These are phyloP conservation scores for Botrytis deweyae DNA, from an alignment of 2,329 filamentous ascomycete genomes.

Conservation along the genomic window DNA sequence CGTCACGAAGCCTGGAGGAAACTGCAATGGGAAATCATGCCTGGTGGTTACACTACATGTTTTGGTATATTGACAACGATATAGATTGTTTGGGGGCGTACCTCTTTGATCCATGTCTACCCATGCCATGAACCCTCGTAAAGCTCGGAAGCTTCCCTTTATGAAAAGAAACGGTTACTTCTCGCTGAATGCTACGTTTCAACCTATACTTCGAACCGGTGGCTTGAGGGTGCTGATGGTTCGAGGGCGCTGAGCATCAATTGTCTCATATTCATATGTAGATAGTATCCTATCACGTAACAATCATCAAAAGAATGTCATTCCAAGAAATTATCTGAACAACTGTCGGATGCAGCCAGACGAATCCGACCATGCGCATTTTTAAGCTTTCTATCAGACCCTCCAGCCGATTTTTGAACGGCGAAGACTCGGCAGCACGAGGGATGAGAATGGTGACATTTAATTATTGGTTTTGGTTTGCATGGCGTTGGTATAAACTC, in stretches of 20 bases:
- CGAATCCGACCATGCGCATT: background rate
- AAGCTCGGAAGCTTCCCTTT: background rate
- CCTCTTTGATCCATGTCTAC: background rate
- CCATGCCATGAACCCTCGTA: background rate
- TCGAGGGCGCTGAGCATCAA: constrained; percentile 10
- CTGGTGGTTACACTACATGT: background rate
- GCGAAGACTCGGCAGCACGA: background rate
- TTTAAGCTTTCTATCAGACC: background rate
- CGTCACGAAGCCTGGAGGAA: background rate
- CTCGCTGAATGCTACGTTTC: background rate
- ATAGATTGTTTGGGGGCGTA: background rate
- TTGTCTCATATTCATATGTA: background rate
- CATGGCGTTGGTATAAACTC: background rate
- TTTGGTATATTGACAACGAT: background rate
- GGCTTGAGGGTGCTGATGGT: background rate
- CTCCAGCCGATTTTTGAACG: background rate
- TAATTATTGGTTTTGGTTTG: background rate
- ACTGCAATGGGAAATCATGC: background rate
- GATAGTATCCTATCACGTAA: background rate
- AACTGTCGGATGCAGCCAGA: background rate
- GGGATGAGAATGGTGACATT: background rate
- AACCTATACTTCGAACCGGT: background rate
- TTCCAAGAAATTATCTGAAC: background rate
- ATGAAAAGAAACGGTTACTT: background rate
- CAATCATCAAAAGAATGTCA: background rate